Conservation (phyloP, 2,329 filamentous ascomycete species). For the Verticillium albo-atrum region DNA sequence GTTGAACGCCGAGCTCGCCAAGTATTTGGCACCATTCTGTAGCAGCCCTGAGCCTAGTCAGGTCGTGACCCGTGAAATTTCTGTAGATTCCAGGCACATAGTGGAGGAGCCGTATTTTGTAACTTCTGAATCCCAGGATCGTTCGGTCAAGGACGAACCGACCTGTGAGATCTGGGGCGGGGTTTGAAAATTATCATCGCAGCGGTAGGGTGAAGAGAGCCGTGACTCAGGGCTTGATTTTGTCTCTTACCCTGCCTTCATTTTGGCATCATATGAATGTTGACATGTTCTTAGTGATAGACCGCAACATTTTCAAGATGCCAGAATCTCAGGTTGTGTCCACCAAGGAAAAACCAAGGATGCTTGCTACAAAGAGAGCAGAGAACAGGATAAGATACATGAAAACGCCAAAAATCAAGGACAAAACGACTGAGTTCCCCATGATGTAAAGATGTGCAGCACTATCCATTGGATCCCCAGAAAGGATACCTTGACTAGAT, state of each 20-base stretch:
- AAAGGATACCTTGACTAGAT: too few species aligned
- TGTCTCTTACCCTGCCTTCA: conserved; percentile 2
- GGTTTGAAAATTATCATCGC: background rate
- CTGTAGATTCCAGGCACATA: conserved; percentile 1
- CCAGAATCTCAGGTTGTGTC: too few species aligned
- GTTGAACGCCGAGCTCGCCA: background rate
- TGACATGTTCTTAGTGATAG: too few species aligned
- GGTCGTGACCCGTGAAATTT: background rate
- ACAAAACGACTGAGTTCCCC: too few species aligned
- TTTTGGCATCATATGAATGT: background rate
- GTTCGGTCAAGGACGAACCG: conserved; percentile 13
- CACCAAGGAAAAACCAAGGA: too few species aligned
- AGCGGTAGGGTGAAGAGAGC: background rate
- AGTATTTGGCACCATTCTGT: background rate
- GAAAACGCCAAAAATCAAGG: too few species aligned
- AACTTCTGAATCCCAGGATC: conserved; percentile 20
- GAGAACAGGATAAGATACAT: too few species aligned
- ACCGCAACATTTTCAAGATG: too few species aligned
- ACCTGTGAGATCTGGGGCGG: background rate
- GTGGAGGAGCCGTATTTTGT: conserved; percentile 18
- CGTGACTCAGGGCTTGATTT: background rate
- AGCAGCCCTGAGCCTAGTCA: background rate
- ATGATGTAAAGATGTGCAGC: too few species aligned
- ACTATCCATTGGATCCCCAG: too few species aligned
- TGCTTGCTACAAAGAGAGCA: too few species aligned